Conservation (phyloP, 2,329 filamentous ascomycete species). For the Moelleriella libera region DNA sequence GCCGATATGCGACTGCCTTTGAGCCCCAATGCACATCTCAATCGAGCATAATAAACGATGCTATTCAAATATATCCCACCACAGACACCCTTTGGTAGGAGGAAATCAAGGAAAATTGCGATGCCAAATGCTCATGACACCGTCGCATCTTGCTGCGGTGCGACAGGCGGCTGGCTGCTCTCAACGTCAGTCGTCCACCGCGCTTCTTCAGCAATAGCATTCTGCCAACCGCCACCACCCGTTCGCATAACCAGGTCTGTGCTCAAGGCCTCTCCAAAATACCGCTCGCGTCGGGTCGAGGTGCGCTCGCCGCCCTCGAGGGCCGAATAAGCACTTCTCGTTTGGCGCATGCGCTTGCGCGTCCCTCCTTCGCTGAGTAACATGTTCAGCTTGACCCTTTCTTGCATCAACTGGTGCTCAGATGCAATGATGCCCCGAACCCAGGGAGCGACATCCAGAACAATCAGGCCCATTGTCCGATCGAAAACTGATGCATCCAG, state of each 20-base stretch:
- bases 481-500: constrained; percentile 67
- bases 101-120: not conserved
- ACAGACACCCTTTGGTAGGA: not conserved
- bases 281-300: constrained; percentile 54
- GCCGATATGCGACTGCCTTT: too few relatives aligned
- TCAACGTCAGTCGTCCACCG: constrained; percentile 6
- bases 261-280: constrained; percentile 52
- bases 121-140: not conserved
- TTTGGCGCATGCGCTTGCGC: constrained; percentile 47
- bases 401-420: constrained; percentile 56
- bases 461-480: constrained; percentile 49
- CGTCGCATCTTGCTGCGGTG: not conserved
- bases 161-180: constrained; percentile 3
- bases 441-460: constrained; percentile 74
- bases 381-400: constrained; percentile 48
- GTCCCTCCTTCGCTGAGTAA: constrained; percentile 39
- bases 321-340: constrained; percentile 61
- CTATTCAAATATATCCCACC: not conserved
- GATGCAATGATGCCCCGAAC: constrained; percentile 73
- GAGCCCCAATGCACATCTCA: too few relatives aligned
- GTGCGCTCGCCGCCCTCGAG: constrained; percentile 59
- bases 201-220: constrained; percentile 9
- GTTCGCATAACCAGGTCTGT: constrained; percentile 51
- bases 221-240: constrained; percentile 28
- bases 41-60: not conserved